Conservation (phyloP, 1,139 yeast genomes). For the Geotrichum klebahnii region DNA sequence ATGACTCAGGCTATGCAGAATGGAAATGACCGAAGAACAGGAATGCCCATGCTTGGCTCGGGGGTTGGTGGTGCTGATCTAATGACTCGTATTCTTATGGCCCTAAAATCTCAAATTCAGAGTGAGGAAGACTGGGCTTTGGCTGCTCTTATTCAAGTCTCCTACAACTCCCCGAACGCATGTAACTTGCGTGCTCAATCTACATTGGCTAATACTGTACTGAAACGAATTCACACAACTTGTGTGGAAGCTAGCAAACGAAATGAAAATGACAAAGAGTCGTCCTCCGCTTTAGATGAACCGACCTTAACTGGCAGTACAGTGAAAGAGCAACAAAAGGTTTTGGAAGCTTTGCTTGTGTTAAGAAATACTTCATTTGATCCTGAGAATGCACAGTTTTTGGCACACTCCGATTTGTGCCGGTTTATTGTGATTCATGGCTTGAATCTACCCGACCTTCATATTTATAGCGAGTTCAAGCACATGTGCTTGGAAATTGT, state of each 20-base stretch:
- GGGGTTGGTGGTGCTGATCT: constrained; percentile 35
- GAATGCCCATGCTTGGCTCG: constrained; percentile 29
- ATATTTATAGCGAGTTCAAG: constrained; percentile 55
- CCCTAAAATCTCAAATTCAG: constrained; percentile 56
- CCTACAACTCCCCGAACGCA: constrained; percentile 34
- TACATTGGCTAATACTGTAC: not conserved
- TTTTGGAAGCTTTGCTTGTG: constrained; percentile 63
- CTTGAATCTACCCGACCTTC: constrained; percentile 40
- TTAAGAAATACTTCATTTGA: constrained; percentile 81
- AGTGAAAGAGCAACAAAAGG: constrained; percentile 42
- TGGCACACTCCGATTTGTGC: constrained; percentile 50
- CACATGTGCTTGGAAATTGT: constrained; percentile 72
- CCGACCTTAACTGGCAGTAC: constrained; percentile 20
- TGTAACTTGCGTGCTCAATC: constrained; percentile 11
- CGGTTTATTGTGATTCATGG: constrained; percentile 46
- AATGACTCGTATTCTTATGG: constrained; percentile 57
- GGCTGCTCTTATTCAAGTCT: constrained; percentile 53
- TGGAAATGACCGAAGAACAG: constrained; percentile 18
- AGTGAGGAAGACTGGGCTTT: constrained; percentile 67
- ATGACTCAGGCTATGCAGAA: constrained; percentile 23
- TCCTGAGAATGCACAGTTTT: constrained; percentile 71
- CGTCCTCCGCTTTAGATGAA: too few relatives aligned
- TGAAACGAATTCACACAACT: constrained; percentile 1
- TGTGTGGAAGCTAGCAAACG: constrained; percentile 34
- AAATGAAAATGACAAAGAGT: constrained; percentile 20